phyloP scores from a whole-genome alignment of 2,329 filamentous ascomycete genomes.

The Ophiostoma novo-ulmi region DNA sequence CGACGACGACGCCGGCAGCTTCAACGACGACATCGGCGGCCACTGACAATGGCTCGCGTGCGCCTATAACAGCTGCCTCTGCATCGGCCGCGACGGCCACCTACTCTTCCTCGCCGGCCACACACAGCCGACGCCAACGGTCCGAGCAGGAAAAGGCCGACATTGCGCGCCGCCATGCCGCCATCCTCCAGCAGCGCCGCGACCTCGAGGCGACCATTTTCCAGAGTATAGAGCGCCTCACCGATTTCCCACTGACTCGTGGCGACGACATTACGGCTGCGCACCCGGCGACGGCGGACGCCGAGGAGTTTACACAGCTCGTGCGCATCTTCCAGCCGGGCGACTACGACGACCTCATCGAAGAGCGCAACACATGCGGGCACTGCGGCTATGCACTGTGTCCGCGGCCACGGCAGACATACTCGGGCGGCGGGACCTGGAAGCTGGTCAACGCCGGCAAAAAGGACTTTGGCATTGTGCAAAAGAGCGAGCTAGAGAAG shows the following conservation, averaged over 20 bases:
- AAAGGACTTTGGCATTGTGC: slow-evolving; percentile 62
- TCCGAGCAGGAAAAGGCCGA: slow-evolving; percentile 44
- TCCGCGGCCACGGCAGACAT: slow-evolving; percentile 54
- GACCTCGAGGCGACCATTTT: slow-evolving; percentile 70
- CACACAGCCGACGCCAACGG: slow-evolving; percentile 34
- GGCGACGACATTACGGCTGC: slow-evolving; percentile 39
- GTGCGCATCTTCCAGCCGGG: slow-evolving; percentile 73
- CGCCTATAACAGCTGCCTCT: slow-evolving; percentile 25
- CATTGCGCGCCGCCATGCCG: slow-evolving; percentile 75
- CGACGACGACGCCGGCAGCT: slow-evolving; percentile 36
- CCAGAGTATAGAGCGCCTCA: slow-evolving; percentile 64
- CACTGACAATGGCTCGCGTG: not conserved
- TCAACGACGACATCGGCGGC: slow-evolving; percentile 29
- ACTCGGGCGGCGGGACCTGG: slow-evolving; percentile 57
- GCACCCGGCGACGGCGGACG: slow-evolving; percentile 54
- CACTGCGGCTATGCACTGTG: slow-evolving; percentile 84
- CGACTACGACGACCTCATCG: slow-evolving; percentile 84
- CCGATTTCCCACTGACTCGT: slow-evolving; percentile 49
- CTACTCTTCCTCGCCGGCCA: slow-evolving; percentile 24
- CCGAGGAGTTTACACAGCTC: slow-evolving; percentile 57
- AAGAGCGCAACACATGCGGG: slow-evolving; percentile 79
- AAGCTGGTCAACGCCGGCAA: slow-evolving; percentile 55
- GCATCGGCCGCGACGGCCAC: slow-evolving; percentile 26
- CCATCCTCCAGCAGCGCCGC: slow-evolving; percentile 75
- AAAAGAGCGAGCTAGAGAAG: slow-evolving; percentile 66